These are phyloP conservation scores for Ceratonia siliqua DNA, from an alignment of 306 rosid genomes.

Conservation along the genomic window DNA sequence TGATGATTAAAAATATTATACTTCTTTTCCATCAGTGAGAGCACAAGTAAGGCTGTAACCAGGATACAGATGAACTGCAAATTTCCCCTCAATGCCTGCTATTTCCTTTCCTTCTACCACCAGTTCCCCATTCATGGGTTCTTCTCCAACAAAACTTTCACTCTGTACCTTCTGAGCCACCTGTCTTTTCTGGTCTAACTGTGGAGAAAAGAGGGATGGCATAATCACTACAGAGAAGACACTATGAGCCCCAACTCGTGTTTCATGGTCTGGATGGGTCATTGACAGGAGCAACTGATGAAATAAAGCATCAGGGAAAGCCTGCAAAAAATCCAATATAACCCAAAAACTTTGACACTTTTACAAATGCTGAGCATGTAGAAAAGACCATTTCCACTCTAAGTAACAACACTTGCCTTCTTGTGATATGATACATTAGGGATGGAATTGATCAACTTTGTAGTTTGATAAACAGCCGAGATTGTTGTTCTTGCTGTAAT, in stretches of 20 bases:
- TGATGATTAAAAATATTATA: constrained; percentile 34
- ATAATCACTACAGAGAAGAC: constrained; percentile 76
- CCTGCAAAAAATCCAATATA: constrained; percentile 49
- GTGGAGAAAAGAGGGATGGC: constrained; percentile 59
- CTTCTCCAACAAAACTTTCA: constrained; percentile 40
- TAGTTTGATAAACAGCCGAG: constrained; percentile 77
- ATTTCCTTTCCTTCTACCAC: constrained; percentile 38
- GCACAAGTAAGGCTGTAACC: constrained; percentile 44
- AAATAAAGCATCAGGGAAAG: constrained; percentile 92
- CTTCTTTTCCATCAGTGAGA: constrained; percentile 59
- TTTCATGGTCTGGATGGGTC: constrained; percentile 88
- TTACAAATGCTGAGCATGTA: constrained; percentile 20
- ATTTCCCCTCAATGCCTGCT: constrained; percentile 39
- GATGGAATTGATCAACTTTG: constrained; percentile 67
- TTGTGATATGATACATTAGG: constrained; percentile 81
- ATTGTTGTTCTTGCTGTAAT: constrained; percentile 72
- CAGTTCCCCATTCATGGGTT: constrained; percentile 35
- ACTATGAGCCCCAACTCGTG: constrained; percentile 81
- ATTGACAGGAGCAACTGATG: constrained; percentile 87
- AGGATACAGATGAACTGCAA: constrained; percentile 36
- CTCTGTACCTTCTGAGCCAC: constrained; percentile 37
- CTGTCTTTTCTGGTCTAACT: constrained; percentile 46
- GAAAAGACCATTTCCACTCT: constrained; percentile 23
- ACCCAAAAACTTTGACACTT: constrained; percentile 30
- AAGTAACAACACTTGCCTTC: constrained; percentile 56